These are phyloP conservation scores for Paraphysoderma sedebokerense DNA, from an alignment of 371 early-diverging fungal species.

Conservation along the genomic window DNA sequence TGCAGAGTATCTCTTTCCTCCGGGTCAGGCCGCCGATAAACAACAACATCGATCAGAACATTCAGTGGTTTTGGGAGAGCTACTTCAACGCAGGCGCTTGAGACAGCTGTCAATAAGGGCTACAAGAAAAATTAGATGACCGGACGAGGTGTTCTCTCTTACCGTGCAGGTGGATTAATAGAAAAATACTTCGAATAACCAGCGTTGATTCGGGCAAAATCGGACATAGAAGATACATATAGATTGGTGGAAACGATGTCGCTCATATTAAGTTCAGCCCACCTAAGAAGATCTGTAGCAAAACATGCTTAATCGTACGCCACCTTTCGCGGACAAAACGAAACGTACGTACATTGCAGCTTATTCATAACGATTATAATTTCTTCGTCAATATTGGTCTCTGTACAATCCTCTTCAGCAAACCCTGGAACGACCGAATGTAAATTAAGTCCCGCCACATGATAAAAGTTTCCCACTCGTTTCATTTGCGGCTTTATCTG, in stretches of 20 bases:
- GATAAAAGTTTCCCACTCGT: too few species aligned
- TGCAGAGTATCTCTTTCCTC: conserved; percentile 36
- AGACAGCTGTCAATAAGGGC: conserved; percentile 1
- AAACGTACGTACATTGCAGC: neutral
- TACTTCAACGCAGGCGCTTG: conserved; percentile 36
- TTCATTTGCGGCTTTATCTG: too few species aligned
- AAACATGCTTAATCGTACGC: neutral
- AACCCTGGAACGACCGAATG: conserved; percentile 5
- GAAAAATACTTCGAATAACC: conserved; percentile 42
- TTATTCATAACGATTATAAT: neutral
- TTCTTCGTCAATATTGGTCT: neutral
- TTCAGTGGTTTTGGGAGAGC: conserved; percentile 11
- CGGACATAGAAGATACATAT: conserved; percentile 37
- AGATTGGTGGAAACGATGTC: conserved; percentile 43
- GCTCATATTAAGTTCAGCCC: conserved; percentile 14
- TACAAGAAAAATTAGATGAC: neutral
- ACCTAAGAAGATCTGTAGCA: conserved; percentile 1
- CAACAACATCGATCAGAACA: conserved; percentile 40
- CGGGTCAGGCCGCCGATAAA: conserved; percentile 11
- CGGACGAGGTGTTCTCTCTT: neutral
- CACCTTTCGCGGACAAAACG: neutral
- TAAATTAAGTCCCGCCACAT: too few species aligned
- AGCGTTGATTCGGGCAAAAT: conserved; percentile 39
- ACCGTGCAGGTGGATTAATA: conserved; percentile 53
- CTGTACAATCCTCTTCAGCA: neutral